Evolutionary conservation across 2,329 filamentous ascomycete genomes (phyloP).

Genomic region (Drechmeria coniospora): DNA sequence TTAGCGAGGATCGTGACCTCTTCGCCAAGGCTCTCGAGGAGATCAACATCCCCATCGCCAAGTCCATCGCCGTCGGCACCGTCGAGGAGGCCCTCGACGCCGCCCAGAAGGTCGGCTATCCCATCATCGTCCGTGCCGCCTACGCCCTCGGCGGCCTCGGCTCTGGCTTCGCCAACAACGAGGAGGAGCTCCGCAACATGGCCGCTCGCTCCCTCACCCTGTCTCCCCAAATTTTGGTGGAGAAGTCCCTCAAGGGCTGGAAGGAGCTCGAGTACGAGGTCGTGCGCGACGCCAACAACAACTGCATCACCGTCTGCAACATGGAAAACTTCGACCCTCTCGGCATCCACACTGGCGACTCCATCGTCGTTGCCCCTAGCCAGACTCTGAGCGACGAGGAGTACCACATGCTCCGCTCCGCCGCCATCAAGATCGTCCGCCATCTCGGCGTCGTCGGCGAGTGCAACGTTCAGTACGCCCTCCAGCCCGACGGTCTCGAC

Average conservation of each 20-base stretch:
- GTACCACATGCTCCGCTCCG: constrained; percentile 97
- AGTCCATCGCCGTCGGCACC: constrained; percentile 83
- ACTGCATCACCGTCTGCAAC: constrained; percentile 96
- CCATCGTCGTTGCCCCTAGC: constrained; percentile 91
- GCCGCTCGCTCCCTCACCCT: constrained; percentile 83
- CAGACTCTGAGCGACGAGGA: constrained; percentile 97
- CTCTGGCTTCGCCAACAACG: constrained; percentile 88
- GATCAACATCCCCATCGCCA: constrained; percentile 93
- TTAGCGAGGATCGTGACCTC: constrained; percentile 87
- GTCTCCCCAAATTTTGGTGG: constrained; percentile 89
- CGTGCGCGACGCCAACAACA: constrained; percentile 90
- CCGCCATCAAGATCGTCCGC: constrained; percentile 95
- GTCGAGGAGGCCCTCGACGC: constrained; percentile 85
- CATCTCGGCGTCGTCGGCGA: constrained; percentile 95
- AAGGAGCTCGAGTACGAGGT: constrained; percentile 99
- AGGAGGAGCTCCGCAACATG: constrained; percentile 86
- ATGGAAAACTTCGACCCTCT: constrained; percentile 82
- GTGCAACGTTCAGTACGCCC: constrained; percentile 95
- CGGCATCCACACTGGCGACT: constrained; percentile 95
- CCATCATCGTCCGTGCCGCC: constrained; percentile 93
- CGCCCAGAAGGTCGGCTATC: constrained; percentile 77
- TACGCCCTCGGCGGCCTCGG: constrained; percentile 93
- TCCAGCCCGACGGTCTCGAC: constrained; percentile 91
- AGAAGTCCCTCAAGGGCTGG: constrained; percentile 98
- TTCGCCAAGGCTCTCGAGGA: constrained; percentile 93